phyloP scores from a whole-genome alignment of 139 green algal genomes.

The Tetraselmis chui region DNA sequence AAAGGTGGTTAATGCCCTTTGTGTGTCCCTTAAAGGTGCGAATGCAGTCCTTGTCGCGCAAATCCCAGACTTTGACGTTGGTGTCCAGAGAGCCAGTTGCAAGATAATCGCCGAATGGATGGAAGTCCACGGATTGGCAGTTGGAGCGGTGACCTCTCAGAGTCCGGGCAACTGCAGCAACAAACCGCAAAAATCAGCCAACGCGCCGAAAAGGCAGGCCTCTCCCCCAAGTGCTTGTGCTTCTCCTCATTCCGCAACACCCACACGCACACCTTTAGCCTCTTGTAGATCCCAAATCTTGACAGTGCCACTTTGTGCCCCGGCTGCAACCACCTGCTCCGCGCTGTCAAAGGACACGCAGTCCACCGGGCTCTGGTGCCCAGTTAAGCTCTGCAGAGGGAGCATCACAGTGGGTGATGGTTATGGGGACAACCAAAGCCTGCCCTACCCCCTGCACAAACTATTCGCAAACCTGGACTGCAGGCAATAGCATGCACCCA shows the following conservation, averaged over 20 bases:
- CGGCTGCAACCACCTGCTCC: constrained; percentile 67
- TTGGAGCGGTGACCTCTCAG: constrained; percentile 62
- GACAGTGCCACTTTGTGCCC: constrained; percentile 52
- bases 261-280: constrained; percentile 39
- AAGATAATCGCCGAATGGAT: constrained; percentile 51
- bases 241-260: not conserved
- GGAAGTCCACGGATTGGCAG: constrained; percentile 59
- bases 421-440: not conserved
- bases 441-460: not conserved
- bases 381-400: constrained; percentile 56
- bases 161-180: constrained; percentile 48
- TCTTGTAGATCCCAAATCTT: constrained; percentile 77
- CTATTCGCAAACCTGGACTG: not conserved
- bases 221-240: not conserved
- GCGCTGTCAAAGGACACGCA: constrained; percentile 66
- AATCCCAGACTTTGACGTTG: constrained; percentile 72
- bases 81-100: constrained; percentile 65
- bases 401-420: not conserved
- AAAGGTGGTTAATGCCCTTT: constrained; percentile 42
- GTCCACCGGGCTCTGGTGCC: constrained; percentile 56
- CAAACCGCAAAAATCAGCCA: too few species aligned
- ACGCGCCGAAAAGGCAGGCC: not conserved
- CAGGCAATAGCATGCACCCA: constrained; percentile 23
- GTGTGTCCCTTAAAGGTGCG: constrained; percentile 70
- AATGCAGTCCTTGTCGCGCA: constrained; percentile 55